Percentiles rank a stretch among this genome's conserved stretches.
Conservation (phyloP, 176 grass and related monocot species). For the Musa beccarii region DNA sequence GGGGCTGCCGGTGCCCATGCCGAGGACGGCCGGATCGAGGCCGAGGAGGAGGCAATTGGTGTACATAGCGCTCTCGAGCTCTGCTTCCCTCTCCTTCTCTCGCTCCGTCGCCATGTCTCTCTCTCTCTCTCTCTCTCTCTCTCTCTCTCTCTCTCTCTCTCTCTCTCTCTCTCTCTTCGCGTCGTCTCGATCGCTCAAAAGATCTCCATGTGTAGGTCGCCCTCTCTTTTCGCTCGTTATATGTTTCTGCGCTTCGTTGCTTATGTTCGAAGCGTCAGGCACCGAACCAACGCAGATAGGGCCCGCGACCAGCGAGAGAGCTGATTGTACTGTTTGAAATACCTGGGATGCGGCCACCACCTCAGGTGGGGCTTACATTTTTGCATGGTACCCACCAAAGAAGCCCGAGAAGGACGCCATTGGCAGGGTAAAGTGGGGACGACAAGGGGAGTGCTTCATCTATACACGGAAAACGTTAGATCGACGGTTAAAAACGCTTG, state of each 20-base stretch:
- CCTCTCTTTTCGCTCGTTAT: conserved; percentile 7
- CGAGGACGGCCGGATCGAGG: conserved; percentile 78
- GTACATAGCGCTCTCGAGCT: conserved; percentile 99
- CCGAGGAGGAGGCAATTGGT: conserved; percentile 97
- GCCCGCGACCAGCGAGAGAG: neutral
- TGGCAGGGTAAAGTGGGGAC: too few species aligned
- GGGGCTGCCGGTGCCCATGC: conserved; percentile 26
- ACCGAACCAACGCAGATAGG: neutral
- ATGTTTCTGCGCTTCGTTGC: neutral
- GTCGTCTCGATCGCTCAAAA: neutral
- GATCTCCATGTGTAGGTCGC: conserved; percentile 3
- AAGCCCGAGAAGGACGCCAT: too few species aligned
- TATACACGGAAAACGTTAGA: too few species aligned
- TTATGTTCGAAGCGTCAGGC: conserved; percentile 3
- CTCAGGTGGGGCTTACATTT: too few species aligned
- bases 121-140: too few species aligned
- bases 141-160: conserved; percentile 22
- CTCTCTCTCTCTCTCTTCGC: conserved; percentile 1
- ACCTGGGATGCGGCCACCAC: too few species aligned
- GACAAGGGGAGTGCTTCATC: too few species aligned
- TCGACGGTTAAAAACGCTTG: too few species aligned
- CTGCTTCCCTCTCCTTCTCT: conserved; percentile 97
- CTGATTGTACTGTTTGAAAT: conserved; percentile 12
- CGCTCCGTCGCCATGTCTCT: conserved; percentile 75
- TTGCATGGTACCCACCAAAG: too few species aligned